Percentiles rank a stretch among this genome's conserved stretches.
phyloP scores from a whole-genome alignment of 495 filamentous ascomycete genomes.

The Penicillium canariense region DNA sequence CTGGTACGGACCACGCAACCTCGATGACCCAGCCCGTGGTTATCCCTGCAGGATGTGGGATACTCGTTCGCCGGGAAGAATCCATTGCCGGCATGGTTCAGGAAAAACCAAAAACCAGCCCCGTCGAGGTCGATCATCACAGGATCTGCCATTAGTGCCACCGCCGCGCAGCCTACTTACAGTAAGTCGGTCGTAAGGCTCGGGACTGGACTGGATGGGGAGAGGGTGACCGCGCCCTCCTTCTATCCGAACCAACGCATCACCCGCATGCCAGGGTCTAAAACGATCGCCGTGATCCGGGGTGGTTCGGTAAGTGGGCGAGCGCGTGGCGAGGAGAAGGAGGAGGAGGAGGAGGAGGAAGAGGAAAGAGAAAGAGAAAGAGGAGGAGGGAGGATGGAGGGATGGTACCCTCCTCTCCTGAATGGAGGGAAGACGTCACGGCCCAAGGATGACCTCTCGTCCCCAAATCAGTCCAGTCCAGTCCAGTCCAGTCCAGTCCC shows the following conservation, averaged over 20 bases:
- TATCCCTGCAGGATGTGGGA: not conserved
- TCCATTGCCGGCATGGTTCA: conserved; percentile 18
- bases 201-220: not conserved
- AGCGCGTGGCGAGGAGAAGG: not conserved
- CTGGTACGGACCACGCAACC: no score
- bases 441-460: no score
- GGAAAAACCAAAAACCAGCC: not conserved
- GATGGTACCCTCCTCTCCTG: no score
- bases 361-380: no score
- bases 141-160: conserved; percentile 29
- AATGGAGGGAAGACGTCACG: no score
- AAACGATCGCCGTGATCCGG: conserved; percentile 8
- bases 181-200: not conserved
- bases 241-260: not conserved
- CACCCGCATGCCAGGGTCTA: conserved; percentile 7
- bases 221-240: not conserved
- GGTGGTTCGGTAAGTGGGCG: conserved; percentile 10
- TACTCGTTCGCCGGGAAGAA: conserved; percentile 11
- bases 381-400: no score
- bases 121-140: conserved; percentile 17
- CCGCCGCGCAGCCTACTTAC: not conserved
- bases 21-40: not conserved
- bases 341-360: no score
- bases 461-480: no score
- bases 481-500: no score